Conservation (phyloP, 78 protist species). For the Dictyostelium intermedium region DNA sequence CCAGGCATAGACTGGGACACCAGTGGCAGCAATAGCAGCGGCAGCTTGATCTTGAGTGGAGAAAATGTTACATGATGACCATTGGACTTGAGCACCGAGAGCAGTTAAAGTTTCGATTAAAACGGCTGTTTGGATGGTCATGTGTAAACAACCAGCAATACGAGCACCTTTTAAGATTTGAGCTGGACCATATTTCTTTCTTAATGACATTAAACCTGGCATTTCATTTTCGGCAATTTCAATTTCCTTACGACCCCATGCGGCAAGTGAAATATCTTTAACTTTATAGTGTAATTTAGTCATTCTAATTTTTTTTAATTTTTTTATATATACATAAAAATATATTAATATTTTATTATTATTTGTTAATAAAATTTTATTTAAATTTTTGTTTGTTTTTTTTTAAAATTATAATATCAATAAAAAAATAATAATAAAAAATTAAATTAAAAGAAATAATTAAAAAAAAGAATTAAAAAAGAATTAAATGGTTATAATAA, state of each 20-base stretch:
- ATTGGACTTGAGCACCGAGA: conserved; percentile 98
- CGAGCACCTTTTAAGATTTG: conserved; percentile 97
- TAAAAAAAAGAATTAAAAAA: no score
- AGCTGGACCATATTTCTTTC: conserved; percentile 93
- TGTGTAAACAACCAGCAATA: conserved; percentile 99
- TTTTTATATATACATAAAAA: no score
- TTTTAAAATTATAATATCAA: no score
- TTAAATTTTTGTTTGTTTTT: no score
- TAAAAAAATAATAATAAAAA: no score
- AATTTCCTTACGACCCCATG: conserved; percentile 96
- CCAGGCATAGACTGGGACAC: conserved; percentile 98
- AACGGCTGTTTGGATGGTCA: conserved; percentile 99
- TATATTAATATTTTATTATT: no score
- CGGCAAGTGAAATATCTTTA: conserved; percentile 95
- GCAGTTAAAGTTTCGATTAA: conserved; percentile 97
- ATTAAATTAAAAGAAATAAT: no score
- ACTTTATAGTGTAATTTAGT: conserved; percentile 82
- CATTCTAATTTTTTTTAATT: background rate
- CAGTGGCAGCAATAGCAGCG: conserved; percentile 98
- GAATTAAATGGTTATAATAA: no score
- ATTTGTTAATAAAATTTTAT: no score
- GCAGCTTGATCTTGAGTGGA: conserved; percentile 99
- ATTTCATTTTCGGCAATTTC: conserved; percentile 97
- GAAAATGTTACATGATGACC: conserved; percentile 99
- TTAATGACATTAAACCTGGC: conserved; percentile 99